Evolutionary conservation across 2,329 filamentous ascomycete genomes (phyloP).

Genomic region (Pseudogymnoascus sp.): DNA sequence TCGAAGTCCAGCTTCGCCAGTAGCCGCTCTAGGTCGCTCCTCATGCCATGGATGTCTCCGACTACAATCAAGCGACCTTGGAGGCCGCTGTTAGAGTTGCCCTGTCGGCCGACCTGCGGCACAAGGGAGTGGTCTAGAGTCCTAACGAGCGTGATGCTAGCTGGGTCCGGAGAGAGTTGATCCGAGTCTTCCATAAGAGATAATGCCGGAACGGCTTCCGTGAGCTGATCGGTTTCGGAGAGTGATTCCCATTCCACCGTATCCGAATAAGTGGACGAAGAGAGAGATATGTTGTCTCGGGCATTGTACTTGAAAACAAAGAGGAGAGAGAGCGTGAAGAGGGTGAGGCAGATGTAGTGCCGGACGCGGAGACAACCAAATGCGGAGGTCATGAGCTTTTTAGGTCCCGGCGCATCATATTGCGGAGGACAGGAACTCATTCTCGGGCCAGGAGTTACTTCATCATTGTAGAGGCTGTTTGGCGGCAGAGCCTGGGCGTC

Average conservation of each 20-base stretch:
- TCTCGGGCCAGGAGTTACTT: not conserved
- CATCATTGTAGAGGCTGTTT: not conserved
- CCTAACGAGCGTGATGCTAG: not conserved
- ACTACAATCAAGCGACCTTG: conserved; percentile 62
- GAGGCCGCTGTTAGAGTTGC: not conserved
- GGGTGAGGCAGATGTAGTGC: not conserved
- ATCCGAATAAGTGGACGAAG: not conserved
- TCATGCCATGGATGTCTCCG: conserved; percentile 90
- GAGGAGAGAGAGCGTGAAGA: not conserved
- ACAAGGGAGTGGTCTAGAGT: not conserved
- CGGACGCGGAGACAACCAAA: not conserved
- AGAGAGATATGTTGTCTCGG: not conserved
- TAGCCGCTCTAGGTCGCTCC: conserved; percentile 56
- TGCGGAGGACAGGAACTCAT: not conserved
- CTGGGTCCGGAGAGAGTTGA: not conserved
- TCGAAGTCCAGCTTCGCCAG: conserved; percentile 61
- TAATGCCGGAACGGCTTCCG: not conserved
- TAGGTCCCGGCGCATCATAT: not conserved
- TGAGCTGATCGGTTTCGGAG: not conserved
- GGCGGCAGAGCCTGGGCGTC: not conserved
- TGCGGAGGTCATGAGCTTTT: not conserved
- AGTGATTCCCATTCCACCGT: not conserved
- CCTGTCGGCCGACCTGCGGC: not conserved
- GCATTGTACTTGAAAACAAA: not conserved
- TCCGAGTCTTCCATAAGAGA: not conserved